Evolutionary conservation across 345 rosid species (phyloP).

Genomic region (Citrus mangshanensis): DNA sequence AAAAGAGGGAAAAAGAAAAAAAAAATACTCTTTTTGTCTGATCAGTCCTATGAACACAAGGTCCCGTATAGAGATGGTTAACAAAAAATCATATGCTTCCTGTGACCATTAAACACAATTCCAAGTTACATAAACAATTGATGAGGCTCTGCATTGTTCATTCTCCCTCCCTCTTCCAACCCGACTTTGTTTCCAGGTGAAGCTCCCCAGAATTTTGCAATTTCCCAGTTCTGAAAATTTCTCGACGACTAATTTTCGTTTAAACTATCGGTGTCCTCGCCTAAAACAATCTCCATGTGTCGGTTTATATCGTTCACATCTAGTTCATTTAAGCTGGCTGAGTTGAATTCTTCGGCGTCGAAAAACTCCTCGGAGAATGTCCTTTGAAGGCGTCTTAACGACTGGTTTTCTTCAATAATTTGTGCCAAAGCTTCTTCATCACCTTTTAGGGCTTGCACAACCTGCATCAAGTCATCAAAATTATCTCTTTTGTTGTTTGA

Average conservation of each 20-base stretch:
- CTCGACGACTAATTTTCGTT: neutral
- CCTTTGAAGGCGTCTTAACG: slow-evolving; percentile 38
- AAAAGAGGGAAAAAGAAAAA: no score
- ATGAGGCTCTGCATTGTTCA: no score
- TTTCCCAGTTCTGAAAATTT: neutral
- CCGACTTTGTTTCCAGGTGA: neutral
- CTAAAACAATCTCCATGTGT: slow-evolving; percentile 63
- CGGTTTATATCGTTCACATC: slow-evolving; percentile 44
- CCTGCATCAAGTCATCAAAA: slow-evolving; percentile 31
- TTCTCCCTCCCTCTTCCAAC: neutral
- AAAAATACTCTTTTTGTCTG: no score
- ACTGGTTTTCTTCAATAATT: slow-evolving; percentile 20
- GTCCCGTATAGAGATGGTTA: no score
- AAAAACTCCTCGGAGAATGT: slow-evolving; percentile 69
- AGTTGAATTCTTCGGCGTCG: slow-evolving; percentile 69
- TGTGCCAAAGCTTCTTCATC: slow-evolving; percentile 36
- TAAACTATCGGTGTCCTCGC: neutral
- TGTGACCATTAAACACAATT: no score
- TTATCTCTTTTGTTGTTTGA: neutral
- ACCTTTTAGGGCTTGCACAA: slow-evolving; percentile 55
- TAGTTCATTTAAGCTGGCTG: slow-evolving; percentile 34
- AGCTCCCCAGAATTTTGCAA: neutral
- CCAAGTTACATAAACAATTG: no score
- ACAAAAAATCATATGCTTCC: no score
- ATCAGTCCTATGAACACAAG: no score